Base-by-base conservation (phyloP, 2,329 filamentous ascomycete species). In the Beauveria varroae region DNA sequence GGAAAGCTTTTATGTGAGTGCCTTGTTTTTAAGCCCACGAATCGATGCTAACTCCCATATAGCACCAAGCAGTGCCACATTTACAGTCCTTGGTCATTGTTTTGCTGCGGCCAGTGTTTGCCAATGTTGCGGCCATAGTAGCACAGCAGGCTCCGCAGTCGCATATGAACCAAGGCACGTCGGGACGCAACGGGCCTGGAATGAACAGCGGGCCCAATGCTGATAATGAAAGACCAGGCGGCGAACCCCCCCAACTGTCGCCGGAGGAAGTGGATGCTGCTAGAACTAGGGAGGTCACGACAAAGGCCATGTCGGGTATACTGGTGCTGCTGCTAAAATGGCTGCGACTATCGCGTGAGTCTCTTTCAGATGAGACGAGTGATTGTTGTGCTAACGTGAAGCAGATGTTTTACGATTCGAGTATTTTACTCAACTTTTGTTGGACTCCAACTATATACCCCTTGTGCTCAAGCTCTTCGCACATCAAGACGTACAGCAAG, bases 401-500 rank as follows among this genome's bases (percentile, higher is more conserved):
- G 6, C 20, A 96, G 91, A 99, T 71, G 84, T 98, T 30, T 79
- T 99, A 65, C 96, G 97, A 71, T 97, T 95, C 67, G 95, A 99
- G 75, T 98, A 97, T 69, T 78, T 99, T 69, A 93, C 92, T 0
- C 95, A 99, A 70, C 82, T 99, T 3, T 79, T 99, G 12, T 82
- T 99, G 30, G 95, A 99, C 74, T 95, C 91, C 4, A 98, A 96
- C 72, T 99, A 97, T 72, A 81, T 99, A 7, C 93, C 93, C 1
- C 79, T 99, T 34, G 89, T 96, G 26, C 78, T 99, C 37, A 98
- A 98, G 76, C 85, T 97, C 54, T 93, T 97, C 72, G 92, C 93
- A 55, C 88, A 96, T 70, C 93, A 97, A 73, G 96, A 99, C 65
- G 86, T 97, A 41, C 93, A 97, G 67, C 89, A 91, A 69, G 85